phyloP scores from a whole-genome alignment of 257 asterid species.

The Solanum piurae region DNA sequence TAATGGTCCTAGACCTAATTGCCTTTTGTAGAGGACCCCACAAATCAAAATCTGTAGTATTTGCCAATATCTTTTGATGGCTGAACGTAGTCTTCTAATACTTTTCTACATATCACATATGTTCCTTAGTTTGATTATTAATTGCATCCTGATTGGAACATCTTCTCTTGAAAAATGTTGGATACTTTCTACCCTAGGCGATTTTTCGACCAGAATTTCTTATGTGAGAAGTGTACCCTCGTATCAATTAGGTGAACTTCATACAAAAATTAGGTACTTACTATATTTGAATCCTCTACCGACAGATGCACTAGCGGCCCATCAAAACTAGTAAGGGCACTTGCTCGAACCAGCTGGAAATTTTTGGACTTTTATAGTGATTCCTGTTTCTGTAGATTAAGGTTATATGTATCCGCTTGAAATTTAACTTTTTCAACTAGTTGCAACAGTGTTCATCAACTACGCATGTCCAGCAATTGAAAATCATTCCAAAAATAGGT shows the following conservation, averaged over 20 bases:
- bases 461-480: neutral
- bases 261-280: neutral
- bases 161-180: neutral
- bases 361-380: neutral
- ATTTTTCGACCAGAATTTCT: no score
- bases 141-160: neutral
- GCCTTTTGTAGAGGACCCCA: neutral
- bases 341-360: neutral
- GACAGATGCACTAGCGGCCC: neutral
- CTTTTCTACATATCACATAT: neutral
- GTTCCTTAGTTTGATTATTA: neutral
- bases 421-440: neutral
- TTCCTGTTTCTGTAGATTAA: neutral
- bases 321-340: neutral
- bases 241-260: neutral
- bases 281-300: neutral
- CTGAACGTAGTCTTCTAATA: neutral
- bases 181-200: neutral
- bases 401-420: neutral
- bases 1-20: neutral
- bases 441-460: neutral
- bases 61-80: neutral
- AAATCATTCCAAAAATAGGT: neutral
- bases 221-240: neutral
- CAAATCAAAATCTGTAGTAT: conserved; percentile 2